Evolutionary conservation across 1,284 basidiomycete genomes (phyloP).

Genomic region (Ustilago trichophora): DNA sequence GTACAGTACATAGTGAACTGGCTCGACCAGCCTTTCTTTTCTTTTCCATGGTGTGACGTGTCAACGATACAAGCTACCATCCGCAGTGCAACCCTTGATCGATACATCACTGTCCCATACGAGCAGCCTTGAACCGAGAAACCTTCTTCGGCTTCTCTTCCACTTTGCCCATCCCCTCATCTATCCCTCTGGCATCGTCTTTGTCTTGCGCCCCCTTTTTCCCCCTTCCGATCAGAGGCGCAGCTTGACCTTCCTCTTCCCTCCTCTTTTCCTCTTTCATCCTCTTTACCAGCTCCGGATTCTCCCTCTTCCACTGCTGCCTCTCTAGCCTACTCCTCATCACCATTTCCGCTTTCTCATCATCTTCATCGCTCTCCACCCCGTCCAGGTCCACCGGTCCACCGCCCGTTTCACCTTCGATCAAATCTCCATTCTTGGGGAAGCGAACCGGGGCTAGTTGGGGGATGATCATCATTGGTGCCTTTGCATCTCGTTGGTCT

Average conservation of each 20-base stretch:
- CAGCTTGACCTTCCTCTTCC: background rate
- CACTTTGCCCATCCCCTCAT: background rate
- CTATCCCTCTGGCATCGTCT: no score
- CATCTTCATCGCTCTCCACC: slow-evolving; percentile 52
- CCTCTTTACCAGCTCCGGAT: slow-evolving; percentile 30
- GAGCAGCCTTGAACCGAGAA: slow-evolving; percentile 43
- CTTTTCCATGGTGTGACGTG: no score
- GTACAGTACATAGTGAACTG: no score
- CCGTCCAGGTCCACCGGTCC: slow-evolving; percentile 49
- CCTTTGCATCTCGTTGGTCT: background rate
- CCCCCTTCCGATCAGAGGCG: no score
- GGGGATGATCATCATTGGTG: slow-evolving; percentile 55
- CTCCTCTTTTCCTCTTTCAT: slow-evolving; percentile 8
- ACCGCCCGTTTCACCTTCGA: slow-evolving; percentile 16
- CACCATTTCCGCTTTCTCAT: slow-evolving; percentile 45
- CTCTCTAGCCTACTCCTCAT: slow-evolving; percentile 53
- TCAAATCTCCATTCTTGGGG: slow-evolving; percentile 41
- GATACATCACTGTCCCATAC: slow-evolving; percentile 30
- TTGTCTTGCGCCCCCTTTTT: no score
- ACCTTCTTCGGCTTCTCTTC: slow-evolving; percentile 33
- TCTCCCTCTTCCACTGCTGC: slow-evolving; percentile 24
- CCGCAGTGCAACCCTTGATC: no score
- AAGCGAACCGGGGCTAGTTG: slow-evolving; percentile 44
- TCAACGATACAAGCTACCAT: no score
- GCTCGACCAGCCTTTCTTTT: no score